Base-by-base conservation (phyloP, 768 basidiomycete genomes). In the Collybia nuda region DNA sequence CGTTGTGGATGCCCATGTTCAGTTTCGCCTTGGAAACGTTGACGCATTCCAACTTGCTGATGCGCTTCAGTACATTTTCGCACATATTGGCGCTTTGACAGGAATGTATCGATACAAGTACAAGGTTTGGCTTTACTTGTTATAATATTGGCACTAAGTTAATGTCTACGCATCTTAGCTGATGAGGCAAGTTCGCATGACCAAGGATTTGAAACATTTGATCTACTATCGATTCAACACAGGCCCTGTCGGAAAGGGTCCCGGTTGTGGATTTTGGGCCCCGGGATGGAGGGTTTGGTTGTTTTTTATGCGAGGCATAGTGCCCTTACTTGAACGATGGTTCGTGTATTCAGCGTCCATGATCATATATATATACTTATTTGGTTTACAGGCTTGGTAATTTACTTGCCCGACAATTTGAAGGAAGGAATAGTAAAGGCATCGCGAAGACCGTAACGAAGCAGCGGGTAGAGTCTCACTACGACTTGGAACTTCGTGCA, bases 61-160 rank as follows among this genome's bases (percentile, higher is more conserved):
- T 57, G 97, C 97, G 0, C 76, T 99, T 19, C 97, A 99, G 67
- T 99, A 98, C 68, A 96, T 93, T 62, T 98, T 98, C 61, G 89
- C 82, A 1, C 97, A 99, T 63, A 93, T 99, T 50, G 97, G 97
- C 63, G 96, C 97, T 22, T 74, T 99, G 58, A 99, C 97, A 3
- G 97, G 97, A 60, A 99, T 99, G 97, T 99, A 99, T 73, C 86
- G 96, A 23, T 98, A 98, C 78, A 98, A 98, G 77, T 99, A 99
- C 78, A 98, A 98, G 83, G 88, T 87, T 32, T 52, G 8, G 77
- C 63, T 35, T 21, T 9, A 7, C 19, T 36, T 7, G 11, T 2
- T 45, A 15, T 15, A 18, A 11, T 24, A 23, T n/a, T 24, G 26
- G 18, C 32, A 36, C 45, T 37, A 29, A 19, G 51, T 53, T 50